These are phyloP conservation scores for Adiantum capillusveneris DNA, from an alignment of 75 land plant genomes.

Conservation along the genomic window DNA sequence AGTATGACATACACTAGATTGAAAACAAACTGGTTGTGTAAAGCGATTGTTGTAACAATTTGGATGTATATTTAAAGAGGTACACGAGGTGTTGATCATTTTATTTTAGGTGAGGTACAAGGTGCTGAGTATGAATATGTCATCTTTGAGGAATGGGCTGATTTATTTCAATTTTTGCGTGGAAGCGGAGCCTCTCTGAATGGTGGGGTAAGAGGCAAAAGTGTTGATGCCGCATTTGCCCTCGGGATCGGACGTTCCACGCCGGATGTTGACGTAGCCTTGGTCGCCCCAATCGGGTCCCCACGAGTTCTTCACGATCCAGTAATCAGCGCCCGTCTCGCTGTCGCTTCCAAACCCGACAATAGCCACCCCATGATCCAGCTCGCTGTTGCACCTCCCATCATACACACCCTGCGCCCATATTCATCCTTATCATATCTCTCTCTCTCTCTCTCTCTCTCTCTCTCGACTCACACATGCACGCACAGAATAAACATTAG, in stretches of 20 bases:
- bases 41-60: no score
- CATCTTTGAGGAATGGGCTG: no score
- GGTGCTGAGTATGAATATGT: no score
- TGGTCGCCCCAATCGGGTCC: slow-evolving; percentile 84
- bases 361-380: slow-evolving; percentile 71
- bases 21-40: no score
- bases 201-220: slow-evolving; percentile 68
- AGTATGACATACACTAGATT: no score
- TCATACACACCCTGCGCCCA: slow-evolving; percentile 56
- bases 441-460: no score
- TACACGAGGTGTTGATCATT: no score
- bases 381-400: slow-evolving; percentile 56
- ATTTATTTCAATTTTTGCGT: no score
- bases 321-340: slow-evolving; percentile 49
- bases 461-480: not conserved
- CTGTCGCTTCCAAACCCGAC: slow-evolving; percentile 59
- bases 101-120: no score
- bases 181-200: no score
- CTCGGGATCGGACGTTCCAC: slow-evolving; percentile 45
- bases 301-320: slow-evolving; percentile 89
- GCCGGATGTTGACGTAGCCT: slow-evolving; percentile 73
- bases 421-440: not conserved
- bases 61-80: no score
- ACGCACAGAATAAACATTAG: not conserved
- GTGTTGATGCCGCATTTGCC: slow-evolving; percentile 78